Conservation (phyloP, 176 grass and related monocot species). For the Cenchrus purpureus region DNA sequence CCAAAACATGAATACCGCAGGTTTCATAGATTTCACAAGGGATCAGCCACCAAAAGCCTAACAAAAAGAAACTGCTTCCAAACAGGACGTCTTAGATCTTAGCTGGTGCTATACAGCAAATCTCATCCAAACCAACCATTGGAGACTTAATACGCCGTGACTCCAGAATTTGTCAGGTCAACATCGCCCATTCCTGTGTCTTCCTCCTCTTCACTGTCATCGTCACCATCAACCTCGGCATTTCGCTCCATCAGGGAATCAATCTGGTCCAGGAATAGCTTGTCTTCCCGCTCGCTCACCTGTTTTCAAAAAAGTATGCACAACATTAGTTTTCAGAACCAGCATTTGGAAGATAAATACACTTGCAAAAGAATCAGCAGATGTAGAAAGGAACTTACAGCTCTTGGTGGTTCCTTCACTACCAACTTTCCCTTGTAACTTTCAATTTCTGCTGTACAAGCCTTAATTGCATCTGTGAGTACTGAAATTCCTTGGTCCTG, state of each 20-base stretch:
- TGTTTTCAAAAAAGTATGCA: conserved; percentile 30
- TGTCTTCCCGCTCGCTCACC: conserved; percentile 97
- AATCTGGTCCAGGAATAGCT: conserved; percentile 81
- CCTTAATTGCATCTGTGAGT: conserved; percentile 81
- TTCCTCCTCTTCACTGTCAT: conserved; percentile 90
- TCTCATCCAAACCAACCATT: conserved; percentile 35
- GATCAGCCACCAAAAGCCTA: conserved; percentile 32
- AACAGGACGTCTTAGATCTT: conserved; percentile 34
- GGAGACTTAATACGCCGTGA: conserved; percentile 46
- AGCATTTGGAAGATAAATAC: not conserved
- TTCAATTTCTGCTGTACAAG: conserved; percentile 76
- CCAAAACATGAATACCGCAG: conserved; percentile 39
- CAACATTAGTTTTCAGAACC: conserved; percentile 1
- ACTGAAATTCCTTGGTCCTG: conserved; percentile 84
- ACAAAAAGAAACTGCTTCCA: conserved; percentile 26
- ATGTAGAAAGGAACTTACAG: conserved; percentile 62
- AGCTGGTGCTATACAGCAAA: conserved; percentile 57
- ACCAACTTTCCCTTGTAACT: conserved; percentile 76
- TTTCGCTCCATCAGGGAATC: conserved; percentile 73
- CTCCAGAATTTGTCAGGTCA: conserved; percentile 56
- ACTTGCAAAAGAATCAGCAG: not conserved
- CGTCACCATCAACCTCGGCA: conserved; percentile 85
- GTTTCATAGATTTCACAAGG: conserved; percentile 18
- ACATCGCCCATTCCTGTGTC: conserved; percentile 92
- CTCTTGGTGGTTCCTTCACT: conserved; percentile 92